Conservation (phyloP, 176 grass and related monocot species). For the Eremochloa ophiuroides region DNA sequence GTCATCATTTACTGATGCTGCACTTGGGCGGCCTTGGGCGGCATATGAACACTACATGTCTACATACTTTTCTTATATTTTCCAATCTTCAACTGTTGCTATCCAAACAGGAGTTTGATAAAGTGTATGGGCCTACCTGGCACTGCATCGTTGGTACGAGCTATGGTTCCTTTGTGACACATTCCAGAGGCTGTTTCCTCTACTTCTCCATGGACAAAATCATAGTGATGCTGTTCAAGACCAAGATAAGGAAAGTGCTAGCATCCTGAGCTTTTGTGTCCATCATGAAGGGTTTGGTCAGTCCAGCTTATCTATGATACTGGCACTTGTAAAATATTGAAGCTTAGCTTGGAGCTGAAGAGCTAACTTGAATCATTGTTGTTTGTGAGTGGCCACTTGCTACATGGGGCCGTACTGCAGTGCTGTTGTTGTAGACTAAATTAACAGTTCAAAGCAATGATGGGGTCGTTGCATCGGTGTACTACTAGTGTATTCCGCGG, state of each 20-base stretch:
- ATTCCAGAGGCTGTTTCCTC: slow-evolving; percentile 66
- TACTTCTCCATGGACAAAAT: slow-evolving; percentile 91
- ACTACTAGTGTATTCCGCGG: no score
- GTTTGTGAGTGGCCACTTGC: slow-evolving; percentile 2
- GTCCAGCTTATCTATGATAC: slow-evolving; percentile 2
- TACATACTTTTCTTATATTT: neutral
- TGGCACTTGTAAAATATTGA: slow-evolving; percentile 18
- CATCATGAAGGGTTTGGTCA: slow-evolving; percentile 9
- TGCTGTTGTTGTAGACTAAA: neutral
- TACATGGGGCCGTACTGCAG: neutral
- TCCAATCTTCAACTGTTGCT: neutral
- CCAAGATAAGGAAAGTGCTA: slow-evolving; percentile 56
- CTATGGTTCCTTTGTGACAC: slow-evolving; percentile 78
- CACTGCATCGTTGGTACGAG: slow-evolving; percentile 83
- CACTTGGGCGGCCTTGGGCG: neutral
- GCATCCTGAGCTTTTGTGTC: slow-evolving; percentile 20
- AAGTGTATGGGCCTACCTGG: slow-evolving; percentile 65
- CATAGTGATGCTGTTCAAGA: slow-evolving; percentile 79
- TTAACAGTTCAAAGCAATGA: slow-evolving; percentile 23
- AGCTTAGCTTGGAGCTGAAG: neutral
- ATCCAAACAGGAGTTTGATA: slow-evolving; percentile 70
- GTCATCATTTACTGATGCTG: neutral
- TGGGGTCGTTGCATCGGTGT: slow-evolving; percentile 3
- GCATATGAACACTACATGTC: neutral
- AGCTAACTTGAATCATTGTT: slow-evolving; percentile 24